Evolutionary conservation across 805 yeast species (phyloP), one percentile per base, ranked within the genome.

Genomic region (Kazachstania martiniae): DNA sequence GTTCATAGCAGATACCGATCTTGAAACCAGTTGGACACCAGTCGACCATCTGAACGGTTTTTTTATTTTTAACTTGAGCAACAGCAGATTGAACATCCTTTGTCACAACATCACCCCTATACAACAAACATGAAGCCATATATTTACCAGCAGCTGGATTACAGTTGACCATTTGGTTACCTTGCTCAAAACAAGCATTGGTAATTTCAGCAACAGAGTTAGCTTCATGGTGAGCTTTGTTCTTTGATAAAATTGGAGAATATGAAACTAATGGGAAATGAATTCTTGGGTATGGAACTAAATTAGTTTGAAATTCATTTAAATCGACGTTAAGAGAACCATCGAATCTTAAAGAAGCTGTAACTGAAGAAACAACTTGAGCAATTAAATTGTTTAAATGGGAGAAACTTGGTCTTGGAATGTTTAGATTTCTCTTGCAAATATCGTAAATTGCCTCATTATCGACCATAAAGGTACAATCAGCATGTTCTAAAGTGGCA

Each of bases 11-110:
- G 56, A 91, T 91, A 70, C 98, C 98, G 57, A 91, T 85, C 74
- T 91, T 91, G 80, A 91, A 91, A 42, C 97, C 97, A 34, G 98
- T 89, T 51, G 98, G 98, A 61, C 97, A 89, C 98, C 98, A 91
- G 65, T 91, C 97, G 43, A 89, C 98, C 66, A 91, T 69, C 70
- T 91, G 98, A 37, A 91, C 95, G 37, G 94, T 77, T 65, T 86
- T 89, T 70, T 85, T 87, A 48, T 94, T 74, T 66, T 87, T 91
- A 58, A 86, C 84, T 61, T 77, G 81, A 21, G 96, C 78, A 42
- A 91, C 95, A 12, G 98, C 94, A 58, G 77, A 84, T 64, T 86
- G 95, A 40, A 91, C 97, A 53, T 91, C 98, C 72, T 94, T 83
- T 57, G 86, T 89, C 44, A 91, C 97, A 49, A 85, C 96, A 57